Evolutionary conservation across 1,139 yeast species (phyloP), one percentile per base, ranked within the genome.

Genomic region (Yamadazyma taylorii): DNA sequence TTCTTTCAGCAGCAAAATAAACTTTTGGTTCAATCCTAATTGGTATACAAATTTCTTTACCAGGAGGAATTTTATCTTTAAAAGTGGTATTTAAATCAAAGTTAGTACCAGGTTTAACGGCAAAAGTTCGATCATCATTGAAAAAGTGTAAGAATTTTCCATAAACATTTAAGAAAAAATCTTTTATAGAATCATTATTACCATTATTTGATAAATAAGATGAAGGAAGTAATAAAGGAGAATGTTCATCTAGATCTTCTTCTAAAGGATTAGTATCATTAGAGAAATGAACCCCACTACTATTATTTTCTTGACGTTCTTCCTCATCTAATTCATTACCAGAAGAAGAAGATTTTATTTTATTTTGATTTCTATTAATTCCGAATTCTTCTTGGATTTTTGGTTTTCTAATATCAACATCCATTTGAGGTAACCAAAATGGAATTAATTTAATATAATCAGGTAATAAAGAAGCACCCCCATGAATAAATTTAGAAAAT

Each of bases 381-480:
- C 95, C 95, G 51, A 75, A 73, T 39, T 78, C 79, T 45, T 76
- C 78, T 53, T 78, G 79, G 27, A 78, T 66, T 45, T 82, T 79
- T 24, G 97, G 97, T 61, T 92, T 92, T 59, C 95, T 81, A 50
- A 92, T 92, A 58, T 92, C 98, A 36, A 84, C 84, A 49, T 80
- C 87, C 98, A 92, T 92, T 66, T 92, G 98, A n/a, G 97, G 97
- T 49, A 83, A 73, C 98, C 98, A 92, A 66, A 87, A 92, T 37
- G 98, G 98, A 53, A 92, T 82, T 48, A 88, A 75, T 38, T 81
- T 76, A 31, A 88, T 89, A 60, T 73, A 78, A 30, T 88, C 94
- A 10, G 96, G 92, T 50, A 92, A 66, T 52, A 92, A 70, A 19
- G 92, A 75, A 9, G 98, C 96, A 42, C 89, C 83, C 51, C 98